Conservation (phyloP, 164 flowering plant genomes). For the Stephania cephalantha region DNA sequence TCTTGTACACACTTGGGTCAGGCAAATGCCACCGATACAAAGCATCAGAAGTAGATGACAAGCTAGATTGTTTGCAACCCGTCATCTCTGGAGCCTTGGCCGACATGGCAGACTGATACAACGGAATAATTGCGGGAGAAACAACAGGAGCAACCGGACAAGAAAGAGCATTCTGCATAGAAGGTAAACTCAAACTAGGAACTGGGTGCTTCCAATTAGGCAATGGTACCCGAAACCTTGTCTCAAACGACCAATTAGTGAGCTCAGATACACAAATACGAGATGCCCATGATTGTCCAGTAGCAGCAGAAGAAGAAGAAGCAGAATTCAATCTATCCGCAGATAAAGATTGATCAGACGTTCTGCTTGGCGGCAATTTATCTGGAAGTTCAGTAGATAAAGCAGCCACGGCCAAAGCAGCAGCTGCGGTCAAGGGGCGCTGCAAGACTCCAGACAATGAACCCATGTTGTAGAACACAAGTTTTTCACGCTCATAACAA, state of each 20-base stretch:
- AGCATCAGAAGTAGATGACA: slow-evolving; percentile 44
- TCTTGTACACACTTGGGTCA: slow-evolving; percentile 32
- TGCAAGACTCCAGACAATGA: slow-evolving; percentile 63
- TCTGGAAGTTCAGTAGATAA: slow-evolving; percentile 50
- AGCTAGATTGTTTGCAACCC: slow-evolving; percentile 14
- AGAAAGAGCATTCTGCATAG: slow-evolving; percentile 8
- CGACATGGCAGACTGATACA: slow-evolving; percentile 60
- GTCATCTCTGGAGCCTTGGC: slow-evolving; percentile 43
- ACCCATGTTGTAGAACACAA: slow-evolving; percentile 40
- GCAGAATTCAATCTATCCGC: slow-evolving; percentile 22
- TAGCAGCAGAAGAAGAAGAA: slow-evolving; percentile 9
- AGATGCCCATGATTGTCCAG: slow-evolving; percentile 42
- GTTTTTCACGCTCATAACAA: slow-evolving; percentile 19
- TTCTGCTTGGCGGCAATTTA: slow-evolving; percentile 27
- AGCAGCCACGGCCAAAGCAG: slow-evolving; percentile 65
- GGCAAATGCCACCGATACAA: slow-evolving; percentile 94
- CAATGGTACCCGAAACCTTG: slow-evolving; percentile 42
- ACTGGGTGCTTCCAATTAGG: slow-evolving; percentile 32
- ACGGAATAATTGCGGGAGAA: slow-evolving; percentile 32
- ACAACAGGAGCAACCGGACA: slow-evolving; percentile 22
- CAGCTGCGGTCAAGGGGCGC: slow-evolving; percentile 61
- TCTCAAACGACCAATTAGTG: slow-evolving; percentile 40
- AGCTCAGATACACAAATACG: slow-evolving; percentile 43
- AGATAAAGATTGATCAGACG: slow-evolving; percentile 22
- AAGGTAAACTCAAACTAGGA: slow-evolving; percentile 19